Percentiles rank a stretch among this genome's conserved stretches.
These are phyloP conservation scores for Solanum sitiens DNA, from an alignment of 257 asterid species.

Conservation along the genomic window DNA sequence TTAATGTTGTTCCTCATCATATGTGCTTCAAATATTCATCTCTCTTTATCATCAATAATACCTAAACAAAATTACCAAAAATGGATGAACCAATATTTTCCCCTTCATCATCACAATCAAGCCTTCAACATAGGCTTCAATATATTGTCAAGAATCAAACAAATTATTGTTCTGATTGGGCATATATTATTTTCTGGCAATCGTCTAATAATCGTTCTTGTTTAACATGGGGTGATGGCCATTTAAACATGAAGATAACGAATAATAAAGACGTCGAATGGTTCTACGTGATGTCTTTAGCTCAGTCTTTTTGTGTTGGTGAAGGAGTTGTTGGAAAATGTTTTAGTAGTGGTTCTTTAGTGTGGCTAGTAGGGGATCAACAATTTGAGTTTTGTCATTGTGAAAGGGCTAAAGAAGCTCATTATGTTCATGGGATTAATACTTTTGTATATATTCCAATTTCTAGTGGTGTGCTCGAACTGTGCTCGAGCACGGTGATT, in stretches of 20 bases:
- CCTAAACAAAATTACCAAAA: not conserved
- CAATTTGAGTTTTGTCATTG: constrained; percentile 53
- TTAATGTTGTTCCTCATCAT: not conserved
- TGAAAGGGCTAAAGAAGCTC: constrained; percentile 58
- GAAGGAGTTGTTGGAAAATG: constrained; percentile 56
- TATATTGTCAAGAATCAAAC: not conserved
- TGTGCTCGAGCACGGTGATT: constrained; percentile 43
- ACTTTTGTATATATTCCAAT: constrained; percentile 65
- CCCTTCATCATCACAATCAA: not conserved
- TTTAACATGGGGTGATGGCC: not conserved
- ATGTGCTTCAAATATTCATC: not conserved
- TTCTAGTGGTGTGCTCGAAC: constrained; percentile 43
- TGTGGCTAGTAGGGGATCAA: constrained; percentile 59
- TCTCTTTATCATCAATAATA: not conserved
- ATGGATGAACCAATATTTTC: not conserved
- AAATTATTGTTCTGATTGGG: not conserved
- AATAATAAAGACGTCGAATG: constrained; percentile 52
- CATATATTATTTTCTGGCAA: not conserved
- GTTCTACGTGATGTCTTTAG: constrained; percentile 73
- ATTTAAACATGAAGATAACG: not conserved
- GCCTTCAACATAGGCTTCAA: not conserved
- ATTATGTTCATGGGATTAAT: constrained; percentile 45
- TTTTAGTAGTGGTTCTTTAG: constrained; percentile 35
- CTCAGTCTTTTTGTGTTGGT: constrained; percentile 31
- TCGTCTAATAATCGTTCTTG: not conserved